Percentiles rank a stretch among this genome's conserved stretches.
Evolutionary conservation across 805 yeast genomes (phyloP).

Genomic region (Hanseniaspora occidentalis): DNA sequence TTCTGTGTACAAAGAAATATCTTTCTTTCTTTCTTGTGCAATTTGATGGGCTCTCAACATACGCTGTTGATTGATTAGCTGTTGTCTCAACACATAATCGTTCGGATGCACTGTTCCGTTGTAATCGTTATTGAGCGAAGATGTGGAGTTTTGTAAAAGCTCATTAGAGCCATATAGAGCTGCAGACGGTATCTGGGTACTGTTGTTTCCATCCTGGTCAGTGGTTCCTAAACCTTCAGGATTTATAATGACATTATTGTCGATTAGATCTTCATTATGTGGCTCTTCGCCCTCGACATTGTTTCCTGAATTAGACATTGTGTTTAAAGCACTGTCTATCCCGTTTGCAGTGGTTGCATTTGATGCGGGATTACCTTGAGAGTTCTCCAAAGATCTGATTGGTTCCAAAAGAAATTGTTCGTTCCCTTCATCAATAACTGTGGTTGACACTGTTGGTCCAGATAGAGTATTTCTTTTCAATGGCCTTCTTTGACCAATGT

Average conservation of each 20-base stretch:
- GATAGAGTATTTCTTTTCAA: conserved; percentile 28
- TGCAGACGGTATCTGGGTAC: too few species aligned
- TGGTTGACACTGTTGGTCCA: conserved; percentile 21
- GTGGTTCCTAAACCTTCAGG: too few species aligned
- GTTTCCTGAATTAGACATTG: conserved; percentile 5
- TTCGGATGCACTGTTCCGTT: conserved; percentile 19
- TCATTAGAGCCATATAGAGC: too few species aligned
- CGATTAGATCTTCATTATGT: conserved; percentile 23
- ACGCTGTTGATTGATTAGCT: conserved; percentile 21
- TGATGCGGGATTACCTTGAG: not conserved
- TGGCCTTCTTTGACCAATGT: conserved; percentile 6
- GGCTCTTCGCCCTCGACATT: too few species aligned
- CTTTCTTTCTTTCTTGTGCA: conserved; percentile 22
- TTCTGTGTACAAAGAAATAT: conserved; percentile 44
- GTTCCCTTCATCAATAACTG: conserved; percentile 4
- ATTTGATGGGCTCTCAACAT: conserved; percentile 20
- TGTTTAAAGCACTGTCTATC: not conserved
- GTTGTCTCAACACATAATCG: conserved; percentile 26
- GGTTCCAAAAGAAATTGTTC: conserved; percentile 8
- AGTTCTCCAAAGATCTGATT: conserved; percentile 8
- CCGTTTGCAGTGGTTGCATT: not conserved
- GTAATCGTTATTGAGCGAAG: not conserved
- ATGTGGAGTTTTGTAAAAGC: not conserved
- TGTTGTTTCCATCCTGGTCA: too few species aligned
- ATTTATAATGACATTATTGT: conserved; percentile 15